Base-by-base conservation (phyloP, 2,329 filamentous ascomycete species). In the Ceratocystis variospora region DNA sequence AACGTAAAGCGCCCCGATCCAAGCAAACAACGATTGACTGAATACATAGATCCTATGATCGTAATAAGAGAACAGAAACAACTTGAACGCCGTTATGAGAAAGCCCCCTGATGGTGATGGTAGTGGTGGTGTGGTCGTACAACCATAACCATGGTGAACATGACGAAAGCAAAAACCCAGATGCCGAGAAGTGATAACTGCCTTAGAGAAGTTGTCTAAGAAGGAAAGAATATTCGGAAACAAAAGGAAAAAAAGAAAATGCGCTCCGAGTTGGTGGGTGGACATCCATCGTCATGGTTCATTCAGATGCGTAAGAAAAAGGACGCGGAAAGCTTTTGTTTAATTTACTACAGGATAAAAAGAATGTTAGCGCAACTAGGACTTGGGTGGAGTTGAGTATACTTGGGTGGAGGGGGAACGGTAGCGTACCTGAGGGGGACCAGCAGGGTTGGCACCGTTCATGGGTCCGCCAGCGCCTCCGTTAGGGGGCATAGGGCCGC, bases 401-500 rank as follows among this genome's bases (percentile, higher is more conserved):
- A 62, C 61, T 62, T 46, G 28, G 31, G 33, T 31, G 48, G 57
- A 41, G 37, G 37, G 45, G 22, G 33, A 65, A 64, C 44, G 44
- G 46, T 62, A 59, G 62, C 68, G 44, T 74, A 77, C 76, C 76
- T 77, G 75, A 70, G 76, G 74, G 69, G 75, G 75, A 62, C 74
- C 75, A 65, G 70, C 72, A 66, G 75, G 75, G 59, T 75, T 75
- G 45, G 73, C 73, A 66, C 75, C 76, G 22, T 75, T 73, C 69
- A 72, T 72, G 68, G 74, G 74, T 45, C 74, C 77, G 63, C 73
- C 75, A 64, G 69, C 72, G 62, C 74, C 75, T 50, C 74, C 75
- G 41, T 73, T 73, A 65, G 75, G 76, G 12, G 75, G 73, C 68
- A 72, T 73, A 61, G 74, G 74, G 57, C 73, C 74, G 68, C 75